Base-by-base conservation (phyloP, 2,329 filamentous ascomycete species). In the Aspergillus udagawae region DNA sequence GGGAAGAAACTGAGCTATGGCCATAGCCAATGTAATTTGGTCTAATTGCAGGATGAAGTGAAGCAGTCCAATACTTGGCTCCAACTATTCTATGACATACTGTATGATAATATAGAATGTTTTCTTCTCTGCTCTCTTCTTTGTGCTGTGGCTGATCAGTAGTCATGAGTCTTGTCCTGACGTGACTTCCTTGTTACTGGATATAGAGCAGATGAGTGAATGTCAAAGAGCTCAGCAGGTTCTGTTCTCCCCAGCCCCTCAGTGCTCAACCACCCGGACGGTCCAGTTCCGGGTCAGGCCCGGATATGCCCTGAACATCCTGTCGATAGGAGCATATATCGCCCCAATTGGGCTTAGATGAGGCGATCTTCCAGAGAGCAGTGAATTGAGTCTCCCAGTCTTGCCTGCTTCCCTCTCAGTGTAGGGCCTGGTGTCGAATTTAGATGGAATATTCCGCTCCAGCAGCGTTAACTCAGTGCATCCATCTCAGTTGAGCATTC, bases 1-100 rank as follows among this genome's bases (percentile, higher is more conserved):
- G 91, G 91, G 83, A 83, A 63, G 82, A 81, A 67, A 80, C 83
- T 12, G 88, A 92, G 73, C 73, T 89, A 38, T 92, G 89, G 89
- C 82, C 82, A 23, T 83, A 38, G 32, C 17, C 32, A 64, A 75
- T 42, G 14, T 27, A 27, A 27, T 21, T 47, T 4, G 44, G 3
- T 12, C 23, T 27, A 25, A 5, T 9, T 21, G 10, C 3, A 20
- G 32, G n/a, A 14, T 3, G 32, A 38, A 17, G 14, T 3, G 14
- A 38, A 35, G 32, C 32, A 1, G 32, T 17, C 5, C 14, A 38
- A 17, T 38, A 7, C 14, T 4, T 44, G 21, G 8, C 10, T 44
- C 20, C 20, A 14, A 10, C 5, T 27, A 5, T 27, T 47, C 23
- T 12, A 27, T 47, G 21, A 5, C 12, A 23, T 14, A 23, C 2